Evolutionary conservation across 768 basidiomycete genomes (phyloP).

Genomic region (Termitomyces sp.): DNA sequence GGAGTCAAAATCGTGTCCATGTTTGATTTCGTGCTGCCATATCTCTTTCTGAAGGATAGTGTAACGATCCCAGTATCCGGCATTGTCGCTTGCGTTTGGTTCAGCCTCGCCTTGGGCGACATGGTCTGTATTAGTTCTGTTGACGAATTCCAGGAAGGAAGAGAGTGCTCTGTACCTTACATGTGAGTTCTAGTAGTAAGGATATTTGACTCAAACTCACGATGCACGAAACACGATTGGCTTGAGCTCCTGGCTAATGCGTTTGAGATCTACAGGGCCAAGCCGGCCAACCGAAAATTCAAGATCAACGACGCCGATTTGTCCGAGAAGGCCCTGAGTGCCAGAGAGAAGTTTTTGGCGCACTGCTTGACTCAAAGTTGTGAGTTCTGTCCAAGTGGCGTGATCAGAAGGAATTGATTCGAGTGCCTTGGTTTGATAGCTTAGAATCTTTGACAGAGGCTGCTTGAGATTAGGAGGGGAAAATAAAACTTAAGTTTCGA

Average conservation of each 20-base stretch:
- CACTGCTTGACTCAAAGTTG: constrained; percentile 19
- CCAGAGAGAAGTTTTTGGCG: constrained; percentile 26
- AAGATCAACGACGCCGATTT: constrained; percentile 34
- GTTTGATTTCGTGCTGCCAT: constrained; percentile 27
- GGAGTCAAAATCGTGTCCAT: constrained; percentile 37
- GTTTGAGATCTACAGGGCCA: constrained; percentile 36
- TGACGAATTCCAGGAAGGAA: constrained; percentile 34
- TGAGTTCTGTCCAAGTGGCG: constrained; percentile 24
- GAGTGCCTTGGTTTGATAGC: constrained; percentile 29
- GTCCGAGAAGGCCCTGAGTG: constrained; percentile 26
- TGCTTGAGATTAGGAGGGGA: constrained; percentile 8
- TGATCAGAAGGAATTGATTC: constrained; percentile 28
- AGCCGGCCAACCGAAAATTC: constrained; percentile 39
- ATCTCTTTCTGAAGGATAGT: constrained; percentile 23
- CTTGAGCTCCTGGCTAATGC: constrained; percentile 32
- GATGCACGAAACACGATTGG: constrained; percentile 31
- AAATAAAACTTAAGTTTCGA: neutral
- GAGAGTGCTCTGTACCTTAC: constrained; percentile 26
- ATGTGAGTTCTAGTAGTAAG: neutral
- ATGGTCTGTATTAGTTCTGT: constrained; percentile 23
- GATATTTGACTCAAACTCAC: constrained; percentile 18
- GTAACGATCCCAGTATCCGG: constrained; percentile 22
- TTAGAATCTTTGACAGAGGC: constrained; percentile 29
- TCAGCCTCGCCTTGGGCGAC: constrained; percentile 12
- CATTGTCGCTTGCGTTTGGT: constrained; percentile 8